These are phyloP conservation scores for Ustilago cynodontis DNA, from an alignment of 1,284 basidiomycete genomes.

Conservation along the genomic window DNA sequence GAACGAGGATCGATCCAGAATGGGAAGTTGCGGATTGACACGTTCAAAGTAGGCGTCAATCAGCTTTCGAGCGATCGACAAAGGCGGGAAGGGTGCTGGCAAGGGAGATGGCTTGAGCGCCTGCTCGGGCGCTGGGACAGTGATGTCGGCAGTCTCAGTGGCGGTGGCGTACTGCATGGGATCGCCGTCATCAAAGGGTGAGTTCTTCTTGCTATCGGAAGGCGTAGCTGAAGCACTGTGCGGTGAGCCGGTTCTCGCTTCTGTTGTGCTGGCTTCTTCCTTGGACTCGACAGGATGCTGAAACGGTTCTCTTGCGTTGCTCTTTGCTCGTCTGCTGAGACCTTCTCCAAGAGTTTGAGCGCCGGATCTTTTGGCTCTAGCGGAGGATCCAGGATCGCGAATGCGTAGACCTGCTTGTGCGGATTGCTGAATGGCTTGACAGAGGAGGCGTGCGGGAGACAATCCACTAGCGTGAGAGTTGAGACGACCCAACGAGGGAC, in stretches of 20 bases:
- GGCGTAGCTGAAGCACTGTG: slow-evolving; percentile 36
- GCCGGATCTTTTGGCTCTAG: slow-evolving; percentile 13
- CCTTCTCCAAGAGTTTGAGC: slow-evolving; percentile 35
- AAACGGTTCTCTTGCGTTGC: slow-evolving; percentile 8
- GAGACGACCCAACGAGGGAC: slow-evolving; percentile 34
- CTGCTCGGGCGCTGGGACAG: slow-evolving; percentile 49
- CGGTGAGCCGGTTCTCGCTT: slow-evolving; percentile 21
- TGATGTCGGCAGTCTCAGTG: slow-evolving; percentile 50
- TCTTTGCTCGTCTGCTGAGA: slow-evolving; percentile 23
- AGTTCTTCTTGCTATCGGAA: slow-evolving; percentile 46
- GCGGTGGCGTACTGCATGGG: slow-evolving; percentile 55
- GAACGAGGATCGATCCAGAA: slow-evolving; percentile 42
- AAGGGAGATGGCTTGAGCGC: slow-evolving; percentile 43
- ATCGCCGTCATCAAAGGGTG: slow-evolving; percentile 49
- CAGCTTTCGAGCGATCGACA: slow-evolving; percentile 46
- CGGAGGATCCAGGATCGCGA: slow-evolving; percentile 36
- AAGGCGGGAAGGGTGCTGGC: slow-evolving; percentile 48
- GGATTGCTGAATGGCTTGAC: slow-evolving; percentile 53
- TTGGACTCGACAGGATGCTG: slow-evolving; percentile 2
- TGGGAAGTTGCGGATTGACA: slow-evolving; percentile 52
- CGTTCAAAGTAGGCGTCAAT: slow-evolving; percentile 54
- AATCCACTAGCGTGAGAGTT: slow-evolving; percentile 50
- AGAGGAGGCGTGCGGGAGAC: slow-evolving; percentile 47
- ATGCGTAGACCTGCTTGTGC: slow-evolving; percentile 45
- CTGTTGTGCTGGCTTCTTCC: slow-evolving; percentile 5